Conservation (phyloP, 1,139 yeast species). For the Torulaspora globosa region DNA sequence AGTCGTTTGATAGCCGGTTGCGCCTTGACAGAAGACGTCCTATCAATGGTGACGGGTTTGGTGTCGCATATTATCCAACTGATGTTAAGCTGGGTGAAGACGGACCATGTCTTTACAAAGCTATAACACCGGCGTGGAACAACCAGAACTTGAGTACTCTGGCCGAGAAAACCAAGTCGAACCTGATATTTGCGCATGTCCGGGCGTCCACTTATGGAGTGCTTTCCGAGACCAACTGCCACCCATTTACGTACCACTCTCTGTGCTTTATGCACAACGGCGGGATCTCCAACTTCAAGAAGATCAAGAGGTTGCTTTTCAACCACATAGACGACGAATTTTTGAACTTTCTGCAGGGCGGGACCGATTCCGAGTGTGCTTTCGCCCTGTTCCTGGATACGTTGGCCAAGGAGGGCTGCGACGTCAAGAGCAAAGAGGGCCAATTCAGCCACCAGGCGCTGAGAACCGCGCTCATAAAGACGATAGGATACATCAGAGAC, state of each 20-base stretch:
- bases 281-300: constrained; percentile 68
- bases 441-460: constrained; percentile 55
- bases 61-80: constrained; percentile 85
- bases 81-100: constrained; percentile 47
- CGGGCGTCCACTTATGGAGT: constrained; percentile 96
- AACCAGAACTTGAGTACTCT: constrained; percentile 81
- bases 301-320: constrained; percentile 68
- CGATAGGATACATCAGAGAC: constrained; percentile 67
- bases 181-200: constrained; percentile 88
- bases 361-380: constrained; percentile 93
- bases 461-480: constrained; percentile 64
- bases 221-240: constrained; percentile 90
- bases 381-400: constrained; percentile 85
- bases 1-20: constrained; percentile 84
- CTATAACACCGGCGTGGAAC: constrained; percentile 98
- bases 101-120: constrained; percentile 82
- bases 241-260: constrained; percentile 82
- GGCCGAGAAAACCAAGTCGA: constrained; percentile 81
- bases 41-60: constrained; percentile 96
- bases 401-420: constrained; percentile 66
- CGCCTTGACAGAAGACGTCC: constrained; percentile 86
- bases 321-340: constrained; percentile 74
- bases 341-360: constrained; percentile 78
- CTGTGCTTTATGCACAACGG: constrained; percentile 98
- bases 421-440: constrained; percentile 51